Percentiles rank a stretch among this genome's conserved stretches.
Evolutionary conservation across 148 eudicot species (phyloP).

Genomic region (Camellia japonica): DNA sequence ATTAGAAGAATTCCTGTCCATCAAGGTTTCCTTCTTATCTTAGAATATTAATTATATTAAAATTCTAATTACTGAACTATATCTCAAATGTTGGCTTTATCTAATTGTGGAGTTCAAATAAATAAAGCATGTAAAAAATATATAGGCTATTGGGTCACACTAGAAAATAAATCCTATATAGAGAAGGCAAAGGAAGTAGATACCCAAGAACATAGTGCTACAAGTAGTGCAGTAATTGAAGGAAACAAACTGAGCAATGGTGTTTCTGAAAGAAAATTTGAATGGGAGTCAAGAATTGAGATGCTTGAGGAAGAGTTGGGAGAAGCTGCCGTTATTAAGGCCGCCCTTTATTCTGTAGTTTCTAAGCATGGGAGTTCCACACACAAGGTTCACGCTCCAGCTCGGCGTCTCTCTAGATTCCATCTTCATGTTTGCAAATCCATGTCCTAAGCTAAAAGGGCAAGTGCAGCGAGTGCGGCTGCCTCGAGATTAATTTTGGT

Average conservation of each 20-base stretch:
- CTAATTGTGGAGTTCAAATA: too few relatives aligned
- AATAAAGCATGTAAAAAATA: too few relatives aligned
- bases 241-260: constrained; percentile 41
- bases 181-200: constrained; percentile 33
- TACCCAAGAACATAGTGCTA: constrained; percentile 35
- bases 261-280: constrained; percentile 35
- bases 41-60: too few relatives aligned
- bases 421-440: constrained; percentile 51
- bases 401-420: constrained; percentile 65
- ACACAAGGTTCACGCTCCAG: constrained; percentile 72
- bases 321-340: constrained; percentile 67
- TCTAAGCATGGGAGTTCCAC: constrained; percentile 66
- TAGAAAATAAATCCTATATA: too few relatives aligned
- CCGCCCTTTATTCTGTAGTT: constrained; percentile 54
- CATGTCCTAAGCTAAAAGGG: constrained; percentile 46
- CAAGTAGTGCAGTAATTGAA: constrained; percentile 30
- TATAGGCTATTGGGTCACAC: too few relatives aligned
- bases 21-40: too few relatives aligned
- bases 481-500: constrained; percentile 64
- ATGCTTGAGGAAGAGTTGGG: constrained; percentile 71
- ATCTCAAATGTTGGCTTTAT: too few relatives aligned
- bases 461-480: constrained; percentile 59
- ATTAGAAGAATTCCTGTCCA: too few relatives aligned
- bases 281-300: constrained; percentile 47
- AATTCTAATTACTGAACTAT: too few relatives aligned